Evolutionary conservation across 441 rosid genomes (phyloP).

Genomic region (Viola pubescens): DNA sequence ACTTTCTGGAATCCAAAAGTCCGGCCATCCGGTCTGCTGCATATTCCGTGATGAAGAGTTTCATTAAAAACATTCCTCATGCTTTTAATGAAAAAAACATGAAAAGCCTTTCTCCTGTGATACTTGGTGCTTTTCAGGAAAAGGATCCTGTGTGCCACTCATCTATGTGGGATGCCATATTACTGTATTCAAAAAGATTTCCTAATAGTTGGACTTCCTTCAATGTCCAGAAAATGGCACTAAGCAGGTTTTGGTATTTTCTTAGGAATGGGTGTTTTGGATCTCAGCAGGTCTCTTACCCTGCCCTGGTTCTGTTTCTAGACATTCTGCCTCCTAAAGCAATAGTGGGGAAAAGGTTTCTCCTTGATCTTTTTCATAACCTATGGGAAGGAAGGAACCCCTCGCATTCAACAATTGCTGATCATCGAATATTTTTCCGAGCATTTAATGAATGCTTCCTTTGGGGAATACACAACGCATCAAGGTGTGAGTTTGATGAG

Average conservation of each 20-base stretch:
- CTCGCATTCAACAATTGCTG: constrained; percentile 41
- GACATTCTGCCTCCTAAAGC: constrained; percentile 55
- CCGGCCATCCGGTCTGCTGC: too few relatives aligned
- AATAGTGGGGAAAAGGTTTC: constrained; percentile 53
- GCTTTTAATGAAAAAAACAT: too few relatives aligned
- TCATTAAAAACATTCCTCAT: too few relatives aligned
- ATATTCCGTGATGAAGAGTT: too few relatives aligned
- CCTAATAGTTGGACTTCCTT: constrained; percentile 64
- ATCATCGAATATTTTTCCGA: constrained; percentile 46
- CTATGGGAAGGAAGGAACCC: constrained; percentile 75
- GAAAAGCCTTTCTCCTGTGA: too few relatives aligned
- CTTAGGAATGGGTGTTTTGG: too few relatives aligned
- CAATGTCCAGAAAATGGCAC: constrained; percentile 60
- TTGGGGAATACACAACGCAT: constrained; percentile 71
- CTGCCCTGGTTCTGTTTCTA: constrained; percentile 69
- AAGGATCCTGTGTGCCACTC: constrained; percentile 80
- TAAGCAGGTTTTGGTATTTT: constrained; percentile 65
- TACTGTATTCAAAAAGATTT: too few relatives aligned
- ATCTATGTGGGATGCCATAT: constrained; percentile 85
- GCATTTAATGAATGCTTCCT: constrained; percentile 78
- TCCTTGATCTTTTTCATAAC: constrained; percentile 61
- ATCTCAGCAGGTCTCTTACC: constrained; percentile 85
- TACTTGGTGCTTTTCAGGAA: constrained; percentile 87
- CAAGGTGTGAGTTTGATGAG: constrained; percentile 44
- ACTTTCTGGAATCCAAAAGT: too few relatives aligned